A percentile compares a stretch with the other conserved stretches of the same genome.
phyloP scores from a whole-genome alignment of 2,329 filamentous ascomycete species.

The Didymosphaeria variabile region DNA sequence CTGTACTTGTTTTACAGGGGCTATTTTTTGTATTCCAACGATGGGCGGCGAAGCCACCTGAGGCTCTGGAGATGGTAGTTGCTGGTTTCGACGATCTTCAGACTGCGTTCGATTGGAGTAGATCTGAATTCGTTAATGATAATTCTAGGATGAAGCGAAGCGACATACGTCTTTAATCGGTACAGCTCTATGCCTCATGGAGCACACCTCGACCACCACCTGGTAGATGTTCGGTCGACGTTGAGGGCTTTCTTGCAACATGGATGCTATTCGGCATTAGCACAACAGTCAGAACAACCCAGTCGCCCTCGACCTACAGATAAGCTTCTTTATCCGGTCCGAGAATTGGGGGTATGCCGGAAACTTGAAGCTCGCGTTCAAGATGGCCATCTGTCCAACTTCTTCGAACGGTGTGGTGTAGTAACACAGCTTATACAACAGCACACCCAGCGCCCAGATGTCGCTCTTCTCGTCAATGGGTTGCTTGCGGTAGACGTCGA shows the following conservation, averaged over 20 bases:
- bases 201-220: slow-evolving; percentile 84
- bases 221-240: slow-evolving; percentile 92
- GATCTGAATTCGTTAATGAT: slow-evolving; percentile 52
- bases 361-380: slow-evolving; percentile 94
- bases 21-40: slow-evolving; percentile 82
- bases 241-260: slow-evolving; percentile 85
- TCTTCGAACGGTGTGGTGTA: slow-evolving; percentile 99
- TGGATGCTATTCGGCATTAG: slow-evolving; percentile 70
- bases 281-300: neutral
- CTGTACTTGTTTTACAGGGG: slow-evolving; percentile 74
- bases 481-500: slow-evolving; percentile 95
- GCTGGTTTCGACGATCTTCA: slow-evolving; percentile 69
- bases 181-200: slow-evolving; percentile 85
- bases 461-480: slow-evolving; percentile 99
- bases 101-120: slow-evolving; percentile 66
- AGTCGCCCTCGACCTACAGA: slow-evolving; percentile 66
- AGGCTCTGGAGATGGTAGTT: slow-evolving; percentile 65
- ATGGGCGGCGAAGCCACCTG: slow-evolving; percentile 65
- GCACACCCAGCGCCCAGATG: slow-evolving; percentile 94
- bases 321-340: slow-evolving; percentile 85
- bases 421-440: slow-evolving; percentile 98
- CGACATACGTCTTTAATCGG: slow-evolving; percentile 83
- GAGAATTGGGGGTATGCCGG: slow-evolving; percentile 90
- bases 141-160: neutral
- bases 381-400: slow-evolving; percentile 93